phyloP scores from a whole-genome alignment of 768 basidiomycete genomes.

The Phylloporus scabripes region DNA sequence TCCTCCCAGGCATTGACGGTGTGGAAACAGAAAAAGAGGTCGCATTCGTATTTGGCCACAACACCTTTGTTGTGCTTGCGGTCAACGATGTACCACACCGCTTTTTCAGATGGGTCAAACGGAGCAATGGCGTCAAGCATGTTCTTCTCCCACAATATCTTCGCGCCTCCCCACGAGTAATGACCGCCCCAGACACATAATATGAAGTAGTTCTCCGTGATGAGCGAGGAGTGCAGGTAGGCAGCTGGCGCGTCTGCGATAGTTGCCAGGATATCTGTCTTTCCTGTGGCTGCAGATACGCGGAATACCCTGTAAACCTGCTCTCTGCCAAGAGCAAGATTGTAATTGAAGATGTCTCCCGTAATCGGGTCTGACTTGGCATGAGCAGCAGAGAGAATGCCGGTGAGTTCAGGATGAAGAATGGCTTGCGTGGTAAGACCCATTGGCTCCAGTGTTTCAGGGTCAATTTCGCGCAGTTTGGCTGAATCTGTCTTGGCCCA shows the following conservation, averaged over 20 bases:
- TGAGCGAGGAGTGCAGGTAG: slow-evolving; percentile 35
- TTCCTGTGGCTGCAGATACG: slow-evolving; percentile 27
- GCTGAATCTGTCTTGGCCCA: slow-evolving; percentile 31
- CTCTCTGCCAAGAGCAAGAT: slow-evolving; percentile 24
- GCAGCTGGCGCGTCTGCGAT: slow-evolving; percentile 36
- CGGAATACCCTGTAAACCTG: slow-evolving; percentile 33
- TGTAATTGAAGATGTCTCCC: slow-evolving; percentile 35
- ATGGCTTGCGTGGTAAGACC: slow-evolving; percentile 23
- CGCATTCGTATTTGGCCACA: slow-evolving; percentile 33
- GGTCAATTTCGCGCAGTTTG: slow-evolving; percentile 30
- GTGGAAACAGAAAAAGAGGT: slow-evolving; percentile 39
- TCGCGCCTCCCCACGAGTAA: slow-evolving; percentile 25
- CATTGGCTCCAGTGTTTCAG: slow-evolving; percentile 35
- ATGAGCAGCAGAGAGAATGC: slow-evolving; percentile 33
- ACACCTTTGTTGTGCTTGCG: slow-evolving; percentile 32
- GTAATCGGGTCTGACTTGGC: slow-evolving; percentile 33
- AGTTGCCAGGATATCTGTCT: slow-evolving; percentile 32
- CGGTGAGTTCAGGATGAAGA: slow-evolving; percentile 32
- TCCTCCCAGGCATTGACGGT: slow-evolving; percentile 37
- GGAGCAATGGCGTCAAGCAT: slow-evolving; percentile 30
- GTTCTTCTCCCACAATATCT: slow-evolving; percentile 30
- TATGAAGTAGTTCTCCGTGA: slow-evolving; percentile 35
- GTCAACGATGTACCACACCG: slow-evolving; percentile 36
- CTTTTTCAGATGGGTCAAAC: slow-evolving; percentile 26
- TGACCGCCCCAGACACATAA: slow-evolving; percentile 33